A percentile compares a stretch with the other conserved stretches of the same genome.
These are phyloP conservation scores for Gastrodia elata DNA, from an alignment of 106 monocot species.

Conservation along the genomic window DNA sequence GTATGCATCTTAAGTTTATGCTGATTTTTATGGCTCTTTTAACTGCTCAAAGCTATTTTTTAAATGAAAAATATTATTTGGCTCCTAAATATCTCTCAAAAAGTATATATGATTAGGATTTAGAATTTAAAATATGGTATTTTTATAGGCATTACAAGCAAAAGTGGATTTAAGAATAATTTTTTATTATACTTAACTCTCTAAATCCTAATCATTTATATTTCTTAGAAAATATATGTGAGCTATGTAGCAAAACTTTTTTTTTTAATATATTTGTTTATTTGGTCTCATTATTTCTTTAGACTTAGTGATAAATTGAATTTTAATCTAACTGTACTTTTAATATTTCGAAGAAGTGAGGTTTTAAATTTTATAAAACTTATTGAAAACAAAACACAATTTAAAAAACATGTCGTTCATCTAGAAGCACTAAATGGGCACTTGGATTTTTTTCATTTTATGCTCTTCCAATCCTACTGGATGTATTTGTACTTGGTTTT, in stretches of 20 bases:
- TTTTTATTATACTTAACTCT: too few species aligned
- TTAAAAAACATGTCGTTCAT: not conserved
- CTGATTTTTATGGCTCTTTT: not conserved
- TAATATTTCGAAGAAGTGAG: not conserved
- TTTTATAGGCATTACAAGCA: too few species aligned
- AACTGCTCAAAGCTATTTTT: not conserved
- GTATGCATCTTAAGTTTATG: not conserved
- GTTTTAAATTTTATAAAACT: not conserved
- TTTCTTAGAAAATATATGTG: too few species aligned
- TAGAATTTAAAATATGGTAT: too few species aligned
- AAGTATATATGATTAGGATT: too few species aligned
- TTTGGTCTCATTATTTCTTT: not conserved
- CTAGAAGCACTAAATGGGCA: not conserved
- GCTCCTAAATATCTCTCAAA: too few species aligned
- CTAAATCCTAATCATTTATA: too few species aligned
- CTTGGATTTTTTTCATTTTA: not conserved
- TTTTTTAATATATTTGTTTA: not conserved
- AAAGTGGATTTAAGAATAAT: too few species aligned
- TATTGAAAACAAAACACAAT: not conserved
- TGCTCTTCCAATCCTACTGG: not conserved
- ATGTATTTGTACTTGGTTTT: not conserved
- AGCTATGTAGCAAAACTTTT: too few species aligned
- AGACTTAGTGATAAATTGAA: not conserved
- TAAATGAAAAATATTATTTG: too few species aligned
- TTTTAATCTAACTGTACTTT: not conserved